phyloP scores from a whole-genome alignment of 164 flowering plant species.

The Warburgia ugandensis region DNA sequence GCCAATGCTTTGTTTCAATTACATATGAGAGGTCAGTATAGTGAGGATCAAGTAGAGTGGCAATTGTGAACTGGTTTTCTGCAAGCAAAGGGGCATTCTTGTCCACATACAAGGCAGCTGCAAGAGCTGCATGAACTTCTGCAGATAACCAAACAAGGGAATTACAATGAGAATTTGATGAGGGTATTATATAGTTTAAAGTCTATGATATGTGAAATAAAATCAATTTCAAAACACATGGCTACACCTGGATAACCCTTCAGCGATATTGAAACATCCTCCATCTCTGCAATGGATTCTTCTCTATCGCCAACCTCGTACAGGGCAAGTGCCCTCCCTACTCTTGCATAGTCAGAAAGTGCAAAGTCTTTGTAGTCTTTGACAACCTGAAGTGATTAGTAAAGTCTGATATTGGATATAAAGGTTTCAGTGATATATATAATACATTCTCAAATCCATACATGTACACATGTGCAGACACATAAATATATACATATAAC shows the following conservation, averaged over 20 bases:
- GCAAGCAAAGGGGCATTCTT: constrained; percentile 58
- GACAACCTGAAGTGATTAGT: constrained; percentile 31
- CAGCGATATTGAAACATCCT: constrained; percentile 61
- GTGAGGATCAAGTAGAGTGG: constrained; percentile 64
- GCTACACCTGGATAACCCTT: constrained; percentile 60
- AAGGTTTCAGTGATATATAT: no score
- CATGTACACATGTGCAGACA: no score
- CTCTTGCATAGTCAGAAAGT: constrained; percentile 60
- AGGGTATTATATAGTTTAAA: background rate
- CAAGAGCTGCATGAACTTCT: constrained; percentile 73
- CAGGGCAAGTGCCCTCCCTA: constrained; percentile 57
- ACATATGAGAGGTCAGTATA: constrained; percentile 57
- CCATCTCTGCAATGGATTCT: constrained; percentile 66
- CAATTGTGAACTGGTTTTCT: constrained; percentile 66
- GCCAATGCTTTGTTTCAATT: constrained; percentile 67
- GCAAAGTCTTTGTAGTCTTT: constrained; percentile 55
- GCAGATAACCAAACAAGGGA: constrained; percentile 17
- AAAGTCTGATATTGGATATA: no score
- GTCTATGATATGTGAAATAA: background rate
- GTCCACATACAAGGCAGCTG: constrained; percentile 59
- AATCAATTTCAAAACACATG: background rate
- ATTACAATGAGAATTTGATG: background rate
- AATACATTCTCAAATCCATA: no score
- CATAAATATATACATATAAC: no score
- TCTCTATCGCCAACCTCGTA: constrained; percentile 66